phyloP scores from a whole-genome alignment of 129 eudicot genomes.

The Chrysanthemum makinoi region DNA sequence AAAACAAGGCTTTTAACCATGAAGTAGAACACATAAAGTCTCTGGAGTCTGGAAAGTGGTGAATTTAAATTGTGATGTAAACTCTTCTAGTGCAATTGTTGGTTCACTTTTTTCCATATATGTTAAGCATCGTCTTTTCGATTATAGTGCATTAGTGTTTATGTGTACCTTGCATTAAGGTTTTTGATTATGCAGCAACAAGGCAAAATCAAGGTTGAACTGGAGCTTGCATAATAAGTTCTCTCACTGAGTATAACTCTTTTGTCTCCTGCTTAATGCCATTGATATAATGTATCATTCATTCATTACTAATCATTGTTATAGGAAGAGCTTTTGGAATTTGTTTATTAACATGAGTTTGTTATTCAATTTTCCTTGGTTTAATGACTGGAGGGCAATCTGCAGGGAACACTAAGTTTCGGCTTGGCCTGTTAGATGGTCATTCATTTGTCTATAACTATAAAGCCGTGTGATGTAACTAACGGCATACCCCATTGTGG shows the following conservation, averaged over 20 bases:
- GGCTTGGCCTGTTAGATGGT: not conserved
- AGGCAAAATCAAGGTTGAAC: not conserved
- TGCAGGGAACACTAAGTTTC: conserved; percentile 2
- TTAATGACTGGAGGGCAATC: not conserved
- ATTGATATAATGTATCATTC: not conserved
- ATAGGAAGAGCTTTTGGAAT: not conserved
- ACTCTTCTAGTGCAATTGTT: not conserved
- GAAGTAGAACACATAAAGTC: too few species aligned
- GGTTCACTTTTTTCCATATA: not conserved
- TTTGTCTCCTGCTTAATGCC: not conserved
- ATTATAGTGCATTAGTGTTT: not conserved
- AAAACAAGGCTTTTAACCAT: too few species aligned
- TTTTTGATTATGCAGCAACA: conserved; percentile 4
- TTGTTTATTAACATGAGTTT: not conserved
- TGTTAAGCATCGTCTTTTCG: not conserved
- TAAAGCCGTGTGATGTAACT: not conserved
- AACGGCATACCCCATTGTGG: conserved; percentile 11
- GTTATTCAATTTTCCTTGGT: not conserved
- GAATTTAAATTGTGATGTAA: too few species aligned
- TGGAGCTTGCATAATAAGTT: not conserved
- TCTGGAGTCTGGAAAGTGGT: too few species aligned
- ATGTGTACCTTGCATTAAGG: not conserved
- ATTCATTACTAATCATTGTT: not conserved
- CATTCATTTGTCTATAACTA: not conserved
- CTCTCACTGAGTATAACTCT: conserved; percentile 1